A percentile compares a stretch with the other conserved stretches of the same genome.
These are phyloP conservation scores for Aspergillus sclerotialis DNA, from an alignment of 2,329 filamentous ascomycete species.

Conservation along the genomic window DNA sequence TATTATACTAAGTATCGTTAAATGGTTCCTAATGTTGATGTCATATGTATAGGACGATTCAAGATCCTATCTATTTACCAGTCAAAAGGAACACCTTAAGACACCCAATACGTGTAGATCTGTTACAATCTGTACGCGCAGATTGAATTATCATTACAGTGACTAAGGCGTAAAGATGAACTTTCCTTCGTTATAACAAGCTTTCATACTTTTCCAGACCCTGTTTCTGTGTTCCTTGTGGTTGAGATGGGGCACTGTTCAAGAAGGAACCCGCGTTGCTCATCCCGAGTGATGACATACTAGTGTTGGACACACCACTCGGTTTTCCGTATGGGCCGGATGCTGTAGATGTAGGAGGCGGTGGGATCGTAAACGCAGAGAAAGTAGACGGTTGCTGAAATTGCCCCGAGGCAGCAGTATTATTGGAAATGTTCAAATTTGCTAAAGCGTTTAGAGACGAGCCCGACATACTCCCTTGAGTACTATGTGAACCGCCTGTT, in stretches of 20 bases:
- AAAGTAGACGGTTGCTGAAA: constrained; percentile 21
- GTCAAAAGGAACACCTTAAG: no score
- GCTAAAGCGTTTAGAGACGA: constrained; percentile 19
- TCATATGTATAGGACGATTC: no score
- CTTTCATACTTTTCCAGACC: constrained; percentile 53
- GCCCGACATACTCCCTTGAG: constrained; percentile 9
- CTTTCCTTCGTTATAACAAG: constrained; percentile 38
- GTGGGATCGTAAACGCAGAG: constrained; percentile 35
- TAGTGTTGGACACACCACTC: constrained; percentile 12
- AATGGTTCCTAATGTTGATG: no score
- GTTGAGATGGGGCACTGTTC: constrained; percentile 15
- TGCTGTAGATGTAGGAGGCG: constrained; percentile 25
- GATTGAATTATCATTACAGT: no score
- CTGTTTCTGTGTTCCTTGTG: constrained; percentile 23
- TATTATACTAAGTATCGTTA: no score
- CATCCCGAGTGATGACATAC: constrained; percentile 10
- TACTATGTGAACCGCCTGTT: constrained; percentile 10
- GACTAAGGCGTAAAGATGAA: no score
- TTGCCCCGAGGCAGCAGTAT: constrained; percentile 8
- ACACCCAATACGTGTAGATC: no score
- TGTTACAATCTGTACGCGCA: no score
- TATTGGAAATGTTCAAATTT: constrained; percentile 16
- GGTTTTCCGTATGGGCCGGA: constrained; percentile 10
- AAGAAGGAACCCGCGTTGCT: constrained; percentile 16
- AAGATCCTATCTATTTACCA: no score